These are phyloP conservation scores for Fusarium kyushuense DNA, from an alignment of 2,329 filamentous ascomycete species.

Conservation along the genomic window DNA sequence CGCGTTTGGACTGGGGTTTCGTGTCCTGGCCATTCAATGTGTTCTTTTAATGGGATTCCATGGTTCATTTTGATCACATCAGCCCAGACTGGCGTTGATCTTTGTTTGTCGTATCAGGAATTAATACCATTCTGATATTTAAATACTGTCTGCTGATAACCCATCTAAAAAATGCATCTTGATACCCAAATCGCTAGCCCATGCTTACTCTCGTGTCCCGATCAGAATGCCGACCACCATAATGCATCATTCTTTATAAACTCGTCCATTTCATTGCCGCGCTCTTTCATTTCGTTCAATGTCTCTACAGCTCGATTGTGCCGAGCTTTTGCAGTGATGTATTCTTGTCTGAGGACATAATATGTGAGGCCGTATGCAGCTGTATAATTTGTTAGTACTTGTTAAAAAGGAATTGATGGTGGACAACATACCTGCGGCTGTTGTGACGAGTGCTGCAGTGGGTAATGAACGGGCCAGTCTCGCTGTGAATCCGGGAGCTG, in stretches of 20 bases:
- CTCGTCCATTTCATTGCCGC: not conserved
- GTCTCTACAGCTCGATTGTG: not conserved
- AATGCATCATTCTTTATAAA: not conserved
- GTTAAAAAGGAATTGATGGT: fast-evolving
- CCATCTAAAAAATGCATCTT: not conserved
- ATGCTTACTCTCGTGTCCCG: not conserved
- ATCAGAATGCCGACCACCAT: constrained; percentile 12
- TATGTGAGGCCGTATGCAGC: constrained; percentile 4
- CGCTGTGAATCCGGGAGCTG: not conserved
- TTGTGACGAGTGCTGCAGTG: constrained; percentile 9
- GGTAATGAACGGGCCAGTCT: not conserved
- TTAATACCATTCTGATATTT: not conserved
- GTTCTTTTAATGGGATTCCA: too few relatives aligned
- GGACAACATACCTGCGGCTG: not conserved
- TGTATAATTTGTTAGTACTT: not conserved
- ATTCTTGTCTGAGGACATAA: not conserved
- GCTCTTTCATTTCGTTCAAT: not conserved
- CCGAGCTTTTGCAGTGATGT: not conserved
- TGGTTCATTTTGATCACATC: too few relatives aligned
- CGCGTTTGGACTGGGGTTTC: too few relatives aligned
- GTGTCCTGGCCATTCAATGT: too few relatives aligned
- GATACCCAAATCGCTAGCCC: not conserved
- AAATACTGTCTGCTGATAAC: fast-evolving
- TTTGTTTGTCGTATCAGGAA: not conserved
- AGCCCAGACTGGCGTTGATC: too few relatives aligned